Evolutionary conservation across 1,284 basidiomycete genomes (phyloP).

Genomic region (Trichosporon asahii): DNA sequence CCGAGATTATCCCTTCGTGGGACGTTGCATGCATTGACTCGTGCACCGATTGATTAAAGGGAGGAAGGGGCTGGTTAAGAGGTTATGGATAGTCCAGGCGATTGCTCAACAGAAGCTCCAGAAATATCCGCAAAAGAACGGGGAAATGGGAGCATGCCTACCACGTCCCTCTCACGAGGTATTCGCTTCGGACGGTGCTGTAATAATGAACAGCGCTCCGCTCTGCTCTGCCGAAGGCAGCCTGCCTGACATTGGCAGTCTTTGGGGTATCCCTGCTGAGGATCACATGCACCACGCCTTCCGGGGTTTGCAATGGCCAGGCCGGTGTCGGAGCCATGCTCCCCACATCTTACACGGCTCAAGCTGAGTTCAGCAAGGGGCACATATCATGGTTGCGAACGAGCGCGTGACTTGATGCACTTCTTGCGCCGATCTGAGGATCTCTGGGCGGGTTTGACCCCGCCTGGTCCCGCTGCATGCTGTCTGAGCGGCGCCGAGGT

Average conservation of each 20-base stretch:
- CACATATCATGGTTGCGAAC: neutral
- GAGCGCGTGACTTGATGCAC: neutral
- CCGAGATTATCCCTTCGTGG: too few relatives aligned
- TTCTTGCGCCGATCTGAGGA: neutral
- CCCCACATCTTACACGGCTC: neutral
- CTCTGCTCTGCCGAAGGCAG: too few relatives aligned
- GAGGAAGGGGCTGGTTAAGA: too few relatives aligned
- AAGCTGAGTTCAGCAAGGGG: neutral
- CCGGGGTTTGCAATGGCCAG: neutral
- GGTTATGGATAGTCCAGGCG: too few relatives aligned
- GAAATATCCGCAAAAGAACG: neutral
- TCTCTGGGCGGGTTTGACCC: neutral
- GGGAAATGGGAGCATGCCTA: neutral
- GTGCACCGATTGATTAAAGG: too few relatives aligned
- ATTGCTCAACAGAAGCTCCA: neutral
- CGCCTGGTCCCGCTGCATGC: too few relatives aligned
- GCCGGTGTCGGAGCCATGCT: neutral
- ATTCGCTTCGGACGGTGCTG: too few relatives aligned
- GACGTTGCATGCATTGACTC: too few relatives aligned
- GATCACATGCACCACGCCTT: neutral
- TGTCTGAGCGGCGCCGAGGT: neutral
- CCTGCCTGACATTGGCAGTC: neutral
- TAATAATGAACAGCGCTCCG: too few relatives aligned
- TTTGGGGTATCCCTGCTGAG: neutral
- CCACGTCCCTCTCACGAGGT: too few relatives aligned